A percentile compares a stretch with the other conserved stretches of the same genome.
phyloP scores from a whole-genome alignment of 2,329 filamentous ascomycete species.

The Paraconiothyrium sp. region DNA sequence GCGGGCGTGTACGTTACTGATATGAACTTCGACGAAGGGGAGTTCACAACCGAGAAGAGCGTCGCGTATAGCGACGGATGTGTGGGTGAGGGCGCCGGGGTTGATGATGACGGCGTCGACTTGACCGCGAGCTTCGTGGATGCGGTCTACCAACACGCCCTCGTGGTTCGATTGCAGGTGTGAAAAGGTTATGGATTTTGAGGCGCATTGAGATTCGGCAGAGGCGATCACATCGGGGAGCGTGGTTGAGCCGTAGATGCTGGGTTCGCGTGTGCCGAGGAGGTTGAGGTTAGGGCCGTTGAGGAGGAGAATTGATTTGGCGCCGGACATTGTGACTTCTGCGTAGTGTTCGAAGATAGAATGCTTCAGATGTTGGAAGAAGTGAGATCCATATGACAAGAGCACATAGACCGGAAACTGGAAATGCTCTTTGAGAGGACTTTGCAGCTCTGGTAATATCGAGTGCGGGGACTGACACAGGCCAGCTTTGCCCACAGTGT shows the following conservation, averaged over 20 bases:
- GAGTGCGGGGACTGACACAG: not conserved
- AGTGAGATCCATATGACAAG: no score
- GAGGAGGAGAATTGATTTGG: constrained; percentile 70
- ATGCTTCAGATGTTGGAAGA: no score
- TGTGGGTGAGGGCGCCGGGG: constrained; percentile 78
- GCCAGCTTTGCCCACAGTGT: not conserved
- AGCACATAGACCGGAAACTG: no score
- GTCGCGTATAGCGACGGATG: constrained; percentile 78
- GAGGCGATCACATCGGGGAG: constrained; percentile 67
- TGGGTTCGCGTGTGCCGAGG: constrained; percentile 76
- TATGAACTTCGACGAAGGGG: constrained; percentile 81
- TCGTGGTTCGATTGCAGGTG: constrained; percentile 82
- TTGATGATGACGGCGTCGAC: constrained; percentile 78
- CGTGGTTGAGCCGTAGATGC: constrained; percentile 76
- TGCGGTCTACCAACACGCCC: constrained; percentile 76
- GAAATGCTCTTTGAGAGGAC: not conserved
- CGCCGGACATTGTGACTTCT: not conserved
- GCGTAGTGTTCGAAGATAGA: not conserved
- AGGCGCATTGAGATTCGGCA: constrained; percentile 62
- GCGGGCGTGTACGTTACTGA: constrained; percentile 77
- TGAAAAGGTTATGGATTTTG: constrained; percentile 34
- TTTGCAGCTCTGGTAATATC: not conserved
- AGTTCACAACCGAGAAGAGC: constrained; percentile 74
- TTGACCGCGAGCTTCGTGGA: constrained; percentile 70
- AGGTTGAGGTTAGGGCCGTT: constrained; percentile 88